Percentiles rank a stretch among this genome's conserved stretches.
Conservation (phyloP, 2,329 filamentous ascomycete genomes). For the Leptographium lundbergii region DNA sequence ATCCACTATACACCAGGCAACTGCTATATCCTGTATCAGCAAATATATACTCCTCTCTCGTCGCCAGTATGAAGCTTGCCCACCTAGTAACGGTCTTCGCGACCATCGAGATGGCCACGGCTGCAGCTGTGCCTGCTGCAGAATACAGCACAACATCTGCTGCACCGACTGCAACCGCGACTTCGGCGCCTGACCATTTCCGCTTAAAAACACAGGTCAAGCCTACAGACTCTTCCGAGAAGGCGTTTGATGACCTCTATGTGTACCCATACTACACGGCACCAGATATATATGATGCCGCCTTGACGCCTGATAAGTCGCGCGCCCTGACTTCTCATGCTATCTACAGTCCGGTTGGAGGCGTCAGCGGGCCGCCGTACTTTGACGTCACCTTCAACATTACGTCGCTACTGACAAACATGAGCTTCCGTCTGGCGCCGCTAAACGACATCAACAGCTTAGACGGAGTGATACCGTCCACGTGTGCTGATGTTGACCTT, state of each 20-base stretch:
- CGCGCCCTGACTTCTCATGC: background rate
- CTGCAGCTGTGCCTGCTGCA: background rate
- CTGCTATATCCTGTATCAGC: too few relatives aligned
- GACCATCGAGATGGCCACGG: background rate
- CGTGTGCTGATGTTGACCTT: conserved; percentile 6
- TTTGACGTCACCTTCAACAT: background rate
- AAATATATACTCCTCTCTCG: background rate
- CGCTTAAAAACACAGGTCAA: background rate
- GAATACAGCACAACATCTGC: too few relatives aligned
- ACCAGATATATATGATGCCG: conserved; percentile 6
- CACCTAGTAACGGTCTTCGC: background rate
- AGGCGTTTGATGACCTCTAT: background rate
- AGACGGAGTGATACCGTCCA: background rate
- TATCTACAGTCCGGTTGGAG: background rate
- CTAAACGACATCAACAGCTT: background rate
- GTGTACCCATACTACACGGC: conserved; percentile 8
- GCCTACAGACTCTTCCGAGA: background rate
- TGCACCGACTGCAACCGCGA: background rate
- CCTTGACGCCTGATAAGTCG: conserved; percentile 1
- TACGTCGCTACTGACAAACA: background rate
- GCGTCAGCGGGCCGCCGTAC: background rate
- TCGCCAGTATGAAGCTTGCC: background rate
- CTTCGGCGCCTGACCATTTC: background rate
- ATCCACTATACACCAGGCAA: too few relatives aligned
- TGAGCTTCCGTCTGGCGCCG: background rate